A percentile compares a stretch with the other conserved stretches of the same genome.
Evolutionary conservation across 1,284 basidiomycete genomes (phyloP).

Genomic region (Ceratobasidium sp.): DNA sequence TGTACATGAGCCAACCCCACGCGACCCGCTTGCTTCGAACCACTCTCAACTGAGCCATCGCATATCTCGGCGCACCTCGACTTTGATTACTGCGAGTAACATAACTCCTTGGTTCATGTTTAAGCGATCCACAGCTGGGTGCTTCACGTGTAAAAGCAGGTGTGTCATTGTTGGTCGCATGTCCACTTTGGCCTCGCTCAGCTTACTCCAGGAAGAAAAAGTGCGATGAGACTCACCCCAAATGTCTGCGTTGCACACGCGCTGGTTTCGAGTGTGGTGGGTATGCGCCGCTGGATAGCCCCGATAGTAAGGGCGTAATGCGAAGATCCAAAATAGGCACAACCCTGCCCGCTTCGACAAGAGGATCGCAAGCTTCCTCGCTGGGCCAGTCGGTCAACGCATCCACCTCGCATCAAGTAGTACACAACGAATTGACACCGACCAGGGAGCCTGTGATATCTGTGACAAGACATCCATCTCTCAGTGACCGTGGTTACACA

Average conservation of each 20-base stretch:
- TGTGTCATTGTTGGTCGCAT: neutral
- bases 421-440: no score
- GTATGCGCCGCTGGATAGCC: neutral
- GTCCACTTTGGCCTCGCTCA: neutral
- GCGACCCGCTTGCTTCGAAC: no score
- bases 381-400: neutral
- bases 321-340: neutral
- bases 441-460: no score
- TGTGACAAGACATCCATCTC: no score
- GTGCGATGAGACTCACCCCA: constrained; percentile 11
- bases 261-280: constrained; percentile 6
- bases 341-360: neutral
- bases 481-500: no score
- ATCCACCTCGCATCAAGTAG: no score
- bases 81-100: no score
- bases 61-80: no score
- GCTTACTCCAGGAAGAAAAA: neutral
- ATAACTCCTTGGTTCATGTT: no score
- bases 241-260: constrained; percentile 4
- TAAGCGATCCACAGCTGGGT: constrained; percentile 11
- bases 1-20: no score
- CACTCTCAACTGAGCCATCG: no score
- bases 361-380: neutral
- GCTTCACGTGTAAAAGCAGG: constrained; percentile 5
- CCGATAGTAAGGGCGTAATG: neutral